Percentiles rank a stretch among this genome's conserved stretches.
These are phyloP conservation scores for Calonectria hongkongensis DNA, from an alignment of 2,329 filamentous ascomycete species.

Conservation along the genomic window DNA sequence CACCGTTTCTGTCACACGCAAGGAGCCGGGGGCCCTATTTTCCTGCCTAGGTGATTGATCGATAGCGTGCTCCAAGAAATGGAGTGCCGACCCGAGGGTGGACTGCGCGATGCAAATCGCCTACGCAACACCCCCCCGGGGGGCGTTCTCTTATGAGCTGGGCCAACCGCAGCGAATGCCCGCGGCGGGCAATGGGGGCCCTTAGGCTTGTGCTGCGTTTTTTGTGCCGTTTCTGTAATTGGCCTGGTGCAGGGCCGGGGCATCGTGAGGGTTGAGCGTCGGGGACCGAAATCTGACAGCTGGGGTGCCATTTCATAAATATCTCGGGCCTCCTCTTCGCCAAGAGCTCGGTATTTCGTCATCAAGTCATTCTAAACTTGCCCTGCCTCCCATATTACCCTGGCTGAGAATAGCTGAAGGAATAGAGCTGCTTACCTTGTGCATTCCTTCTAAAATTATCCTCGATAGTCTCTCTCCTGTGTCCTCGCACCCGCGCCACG, in stretches of 20 bases:
- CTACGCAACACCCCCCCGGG: slow-evolving; percentile 4
- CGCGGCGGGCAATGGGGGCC: neutral
- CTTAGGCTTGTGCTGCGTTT: neutral
- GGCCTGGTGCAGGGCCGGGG: slow-evolving; percentile 15
- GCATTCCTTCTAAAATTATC: slow-evolving; percentile 20
- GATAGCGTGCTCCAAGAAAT: neutral
- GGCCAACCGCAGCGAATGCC: slow-evolving; percentile 9
- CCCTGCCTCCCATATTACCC: slow-evolving; percentile 10
- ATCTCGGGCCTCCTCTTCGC: slow-evolving; percentile 23
- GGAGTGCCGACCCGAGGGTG: slow-evolving; percentile 4
- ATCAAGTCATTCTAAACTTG: slow-evolving; percentile 21
- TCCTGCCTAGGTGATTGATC: neutral
- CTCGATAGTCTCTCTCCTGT: neutral
- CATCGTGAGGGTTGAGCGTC: slow-evolving; percentile 13
- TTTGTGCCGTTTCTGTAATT: slow-evolving; percentile 1
- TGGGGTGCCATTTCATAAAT: slow-evolving; percentile 33
- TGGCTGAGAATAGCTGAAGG: slow-evolving; percentile 26
- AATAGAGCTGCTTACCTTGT: slow-evolving; percentile 23
- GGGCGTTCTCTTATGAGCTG: slow-evolving; percentile 14
- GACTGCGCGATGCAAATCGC: slow-evolving; percentile 1
- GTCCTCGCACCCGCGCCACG: slow-evolving; percentile 6
- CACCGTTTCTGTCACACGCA: slow-evolving; percentile 11
- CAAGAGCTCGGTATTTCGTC: slow-evolving; percentile 12
- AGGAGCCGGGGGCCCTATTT: neutral
- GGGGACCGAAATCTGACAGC: slow-evolving; percentile 29